These are phyloP conservation scores for Claviceps sp. DNA, from an alignment of 2,329 filamentous ascomycete species.

Conservation along the genomic window DNA sequence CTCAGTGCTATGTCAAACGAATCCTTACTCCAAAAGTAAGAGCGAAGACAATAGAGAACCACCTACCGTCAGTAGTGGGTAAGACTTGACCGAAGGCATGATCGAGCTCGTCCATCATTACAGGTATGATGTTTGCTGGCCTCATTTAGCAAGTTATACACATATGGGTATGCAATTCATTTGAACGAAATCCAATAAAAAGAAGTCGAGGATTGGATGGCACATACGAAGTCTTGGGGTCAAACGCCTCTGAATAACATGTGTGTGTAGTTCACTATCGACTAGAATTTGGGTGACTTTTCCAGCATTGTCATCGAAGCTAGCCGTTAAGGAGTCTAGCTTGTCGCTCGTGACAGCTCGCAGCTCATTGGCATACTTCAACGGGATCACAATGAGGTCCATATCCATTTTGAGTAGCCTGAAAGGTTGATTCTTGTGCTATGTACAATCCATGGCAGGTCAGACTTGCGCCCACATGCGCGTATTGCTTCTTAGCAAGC, in stretches of 20 bases:
- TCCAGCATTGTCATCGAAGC: slow-evolving; percentile 9
- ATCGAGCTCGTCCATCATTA: slow-evolving; percentile 8
- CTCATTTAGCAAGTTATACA: no score
- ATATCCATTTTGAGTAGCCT: slow-evolving; percentile 9
- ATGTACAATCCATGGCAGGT: no score
- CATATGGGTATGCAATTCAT: no score
- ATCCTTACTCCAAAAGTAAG: not conserved
- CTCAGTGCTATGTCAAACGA: no score
- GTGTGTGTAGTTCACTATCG: slow-evolving; percentile 8
- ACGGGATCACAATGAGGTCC: slow-evolving; percentile 7
- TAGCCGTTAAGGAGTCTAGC: slow-evolving; percentile 8
- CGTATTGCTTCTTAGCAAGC: no score
- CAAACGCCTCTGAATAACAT: slow-evolving; percentile 7
- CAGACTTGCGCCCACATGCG: no score
- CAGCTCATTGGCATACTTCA: slow-evolving; percentile 7
- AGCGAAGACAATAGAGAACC: not conserved
- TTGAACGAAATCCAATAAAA: no score
- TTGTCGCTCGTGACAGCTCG: slow-evolving; percentile 8
- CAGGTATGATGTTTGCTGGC: slow-evolving; percentile 6
- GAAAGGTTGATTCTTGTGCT: slow-evolving; percentile 7
- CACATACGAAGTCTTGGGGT: slow-evolving; percentile 8
- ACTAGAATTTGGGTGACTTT: slow-evolving; percentile 6
- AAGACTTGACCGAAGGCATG: slow-evolving; percentile 5
- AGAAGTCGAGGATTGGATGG: not conserved
- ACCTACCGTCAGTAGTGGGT: not conserved